These are phyloP conservation scores for Puccinia polysora DNA, from an alignment of 1,284 basidiomycete species.

Conservation along the genomic window DNA sequence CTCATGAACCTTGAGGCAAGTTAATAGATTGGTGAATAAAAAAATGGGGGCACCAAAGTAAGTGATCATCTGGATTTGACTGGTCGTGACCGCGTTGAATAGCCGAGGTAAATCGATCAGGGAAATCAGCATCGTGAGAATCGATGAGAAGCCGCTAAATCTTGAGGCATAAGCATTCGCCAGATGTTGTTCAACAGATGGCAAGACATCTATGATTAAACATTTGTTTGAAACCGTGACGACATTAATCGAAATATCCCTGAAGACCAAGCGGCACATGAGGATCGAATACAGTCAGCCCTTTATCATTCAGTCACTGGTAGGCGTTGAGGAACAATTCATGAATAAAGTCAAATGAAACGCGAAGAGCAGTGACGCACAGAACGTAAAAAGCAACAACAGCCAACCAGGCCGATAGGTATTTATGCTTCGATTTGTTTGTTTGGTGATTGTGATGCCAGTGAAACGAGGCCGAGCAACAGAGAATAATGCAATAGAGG, in stretches of 20 bases:
- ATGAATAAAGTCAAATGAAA: not conserved
- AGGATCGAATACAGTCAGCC: not conserved
- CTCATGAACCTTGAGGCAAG: slow-evolving; percentile 34
- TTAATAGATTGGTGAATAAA: slow-evolving; percentile 8
- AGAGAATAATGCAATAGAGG: too few species aligned
- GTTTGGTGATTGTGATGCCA: too few species aligned
- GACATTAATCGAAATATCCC: slow-evolving; percentile 52
- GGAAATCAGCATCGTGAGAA: slow-evolving; percentile 1
- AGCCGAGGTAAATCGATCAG: slow-evolving; percentile 16
- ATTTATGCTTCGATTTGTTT: too few species aligned
- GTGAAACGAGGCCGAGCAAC: too few species aligned
- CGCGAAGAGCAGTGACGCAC: not conserved
- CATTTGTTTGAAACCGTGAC: slow-evolving; percentile 51
- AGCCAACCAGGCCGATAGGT: not conserved
- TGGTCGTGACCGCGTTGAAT: not conserved
- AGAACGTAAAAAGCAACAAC: slow-evolving; percentile 16
- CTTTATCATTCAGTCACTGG: not conserved
- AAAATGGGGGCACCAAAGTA: slow-evolving; percentile 7
- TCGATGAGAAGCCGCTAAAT: slow-evolving; percentile 20
- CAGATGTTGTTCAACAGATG: slow-evolving; percentile 48
- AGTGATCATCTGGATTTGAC: slow-evolving; percentile 18
- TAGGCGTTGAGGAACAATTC: not conserved
- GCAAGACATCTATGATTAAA: slow-evolving; percentile 51
- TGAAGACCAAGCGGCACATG: not conserved
- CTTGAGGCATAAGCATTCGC: slow-evolving; percentile 52